Conservation (phyloP, 106 monocot species). For the Platanthera zijinensis region DNA sequence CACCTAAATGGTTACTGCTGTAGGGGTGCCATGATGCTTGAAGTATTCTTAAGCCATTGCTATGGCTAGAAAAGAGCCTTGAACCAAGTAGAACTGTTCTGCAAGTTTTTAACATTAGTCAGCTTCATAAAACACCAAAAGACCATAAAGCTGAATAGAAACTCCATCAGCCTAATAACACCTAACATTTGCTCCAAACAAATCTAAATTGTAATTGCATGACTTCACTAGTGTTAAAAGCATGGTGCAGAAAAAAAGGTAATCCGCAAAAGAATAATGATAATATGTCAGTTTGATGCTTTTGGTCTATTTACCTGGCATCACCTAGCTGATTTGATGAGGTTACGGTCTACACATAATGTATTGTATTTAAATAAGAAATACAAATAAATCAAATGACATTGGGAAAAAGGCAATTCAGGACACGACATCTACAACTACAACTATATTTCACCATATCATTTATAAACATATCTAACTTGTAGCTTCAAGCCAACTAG, state of each 20-base stretch:
- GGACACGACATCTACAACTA: not conserved
- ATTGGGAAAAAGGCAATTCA: not conserved
- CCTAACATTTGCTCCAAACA: not conserved
- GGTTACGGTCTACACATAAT: not conserved
- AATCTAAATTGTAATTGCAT: not conserved
- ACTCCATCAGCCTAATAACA: not conserved
- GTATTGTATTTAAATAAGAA: not conserved
- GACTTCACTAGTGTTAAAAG: constrained; percentile 3
- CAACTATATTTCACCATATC: not conserved
- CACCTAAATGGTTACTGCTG: constrained; percentile 58
- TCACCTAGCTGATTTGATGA: not conserved
- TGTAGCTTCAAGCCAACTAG: not conserved
- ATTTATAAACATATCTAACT: not conserved
- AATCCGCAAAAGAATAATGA: not conserved
- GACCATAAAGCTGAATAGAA: not conserved
- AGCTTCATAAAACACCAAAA: not conserved
- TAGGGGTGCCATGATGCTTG: constrained; percentile 83
- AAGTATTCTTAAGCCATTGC: constrained; percentile 43
- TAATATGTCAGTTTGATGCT: not conserved
- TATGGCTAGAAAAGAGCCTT: constrained; percentile 33
- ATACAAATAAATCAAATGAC: not conserved
- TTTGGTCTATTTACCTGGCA: not conserved
- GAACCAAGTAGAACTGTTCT: constrained; percentile 72
- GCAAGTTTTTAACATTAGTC: constrained; percentile 10
- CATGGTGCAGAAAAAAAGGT: not conserved